A percentile compares a stretch with the other conserved stretches of the same genome.
Conservation (phyloP, 495 filamentous ascomycete species). For the Penicillium cinerascens region DNA sequence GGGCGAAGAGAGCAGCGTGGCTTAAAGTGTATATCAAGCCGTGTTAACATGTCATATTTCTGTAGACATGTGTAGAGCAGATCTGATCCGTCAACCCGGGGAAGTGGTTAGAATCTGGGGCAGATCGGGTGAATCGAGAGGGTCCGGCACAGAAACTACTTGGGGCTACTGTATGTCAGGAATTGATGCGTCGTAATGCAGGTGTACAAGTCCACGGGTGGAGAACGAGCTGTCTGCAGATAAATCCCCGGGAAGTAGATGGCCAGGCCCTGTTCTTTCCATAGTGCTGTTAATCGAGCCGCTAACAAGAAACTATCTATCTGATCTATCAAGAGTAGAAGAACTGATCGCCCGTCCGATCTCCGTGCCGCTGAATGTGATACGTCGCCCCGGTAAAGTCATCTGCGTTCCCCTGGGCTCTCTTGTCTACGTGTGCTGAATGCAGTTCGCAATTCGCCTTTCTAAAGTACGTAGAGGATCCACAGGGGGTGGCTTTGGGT, state of each 20-base stretch:
- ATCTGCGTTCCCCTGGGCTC: slow-evolving; percentile 11
- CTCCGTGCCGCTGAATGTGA: slow-evolving; percentile 26
- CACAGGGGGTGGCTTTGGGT: not conserved
- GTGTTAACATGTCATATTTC: slow-evolving; percentile 5
- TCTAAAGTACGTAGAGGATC: not conserved
- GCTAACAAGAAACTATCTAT: slow-evolving; percentile 20
- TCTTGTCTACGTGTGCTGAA: not conserved
- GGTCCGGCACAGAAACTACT: not conserved
- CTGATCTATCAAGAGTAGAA: slow-evolving; percentile 20
- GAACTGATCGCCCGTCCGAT: slow-evolving; percentile 13
- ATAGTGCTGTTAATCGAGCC: slow-evolving; percentile 11
- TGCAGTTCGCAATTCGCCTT: not conserved
- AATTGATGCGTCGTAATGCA: not conserved
- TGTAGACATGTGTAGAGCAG: not conserved
- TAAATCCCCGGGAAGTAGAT: not conserved
- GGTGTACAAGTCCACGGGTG: not conserved
- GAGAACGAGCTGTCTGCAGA: not conserved
- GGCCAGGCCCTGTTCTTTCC: not conserved
- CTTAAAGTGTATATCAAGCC: slow-evolving; percentile 19
- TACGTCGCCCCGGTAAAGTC: slow-evolving; percentile 13
- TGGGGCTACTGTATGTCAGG: not conserved
- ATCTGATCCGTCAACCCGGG: slow-evolving; percentile 25
- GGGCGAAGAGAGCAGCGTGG: slow-evolving; percentile 18
- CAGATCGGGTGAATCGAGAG: not conserved
- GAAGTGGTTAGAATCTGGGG: slow-evolving; percentile 18